Evolutionary conservation across 805 yeast species (phyloP).

Genomic region (Starmerella apicola): DNA sequence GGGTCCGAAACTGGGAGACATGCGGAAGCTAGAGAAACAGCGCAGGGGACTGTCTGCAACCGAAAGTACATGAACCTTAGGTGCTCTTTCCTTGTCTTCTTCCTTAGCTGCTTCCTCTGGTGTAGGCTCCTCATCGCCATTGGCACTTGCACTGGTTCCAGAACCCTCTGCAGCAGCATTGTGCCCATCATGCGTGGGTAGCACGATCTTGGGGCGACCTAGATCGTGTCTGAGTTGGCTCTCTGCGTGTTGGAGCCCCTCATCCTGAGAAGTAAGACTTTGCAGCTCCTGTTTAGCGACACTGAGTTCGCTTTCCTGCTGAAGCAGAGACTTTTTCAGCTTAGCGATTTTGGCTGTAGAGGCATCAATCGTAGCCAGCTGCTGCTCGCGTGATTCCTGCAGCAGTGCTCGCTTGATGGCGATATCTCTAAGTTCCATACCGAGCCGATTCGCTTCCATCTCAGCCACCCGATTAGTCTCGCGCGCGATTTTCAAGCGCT

Average conservation of each 20-base stretch:
- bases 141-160: neutral
- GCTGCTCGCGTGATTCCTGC: conserved; percentile 1
- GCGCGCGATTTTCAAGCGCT: conserved; percentile 4
- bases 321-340: conserved; percentile 11
- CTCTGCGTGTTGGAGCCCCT: conserved; percentile 9
- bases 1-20: conserved; percentile 12
- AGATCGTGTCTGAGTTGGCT: conserved; percentile 4
- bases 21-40: conserved; percentile 16
- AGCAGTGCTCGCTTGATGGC: conserved; percentile 12
- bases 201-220: neutral
- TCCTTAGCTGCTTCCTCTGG: neutral
- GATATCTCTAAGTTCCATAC: conserved; percentile 7
- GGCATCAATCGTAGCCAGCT: conserved; percentile 1
- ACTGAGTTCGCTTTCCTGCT: conserved; percentile 6
- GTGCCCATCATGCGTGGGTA: neutral
- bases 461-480: conserved; percentile 4
- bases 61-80: neutral
- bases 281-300: conserved; percentile 6
- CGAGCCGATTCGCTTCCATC: conserved; percentile 1
- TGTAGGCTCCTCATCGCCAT: neutral
- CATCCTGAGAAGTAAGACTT: conserved; percentile 1
- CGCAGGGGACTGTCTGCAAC: conserved; percentile 14
- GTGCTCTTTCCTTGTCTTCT: neutral
- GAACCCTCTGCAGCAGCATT: too few relatives aligned
- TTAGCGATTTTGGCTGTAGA: conserved; percentile 7